phyloP scores from a whole-genome alignment of 176 grass and related monocot species.

The Cymbopogon citratus region DNA sequence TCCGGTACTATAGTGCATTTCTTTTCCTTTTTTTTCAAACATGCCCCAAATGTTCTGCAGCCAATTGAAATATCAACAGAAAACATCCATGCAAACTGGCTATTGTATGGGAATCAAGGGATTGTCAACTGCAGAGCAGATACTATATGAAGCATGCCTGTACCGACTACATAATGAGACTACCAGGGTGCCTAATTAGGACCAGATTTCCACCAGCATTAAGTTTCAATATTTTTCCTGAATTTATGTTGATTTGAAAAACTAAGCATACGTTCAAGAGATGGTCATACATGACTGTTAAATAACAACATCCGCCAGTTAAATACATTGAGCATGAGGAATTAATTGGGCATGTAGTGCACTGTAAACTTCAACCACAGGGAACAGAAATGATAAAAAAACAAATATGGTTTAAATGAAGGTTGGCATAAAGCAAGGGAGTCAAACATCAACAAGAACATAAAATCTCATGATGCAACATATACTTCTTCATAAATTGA shows the following conservation, averaged over 20 bases:
- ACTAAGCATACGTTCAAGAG: not conserved
- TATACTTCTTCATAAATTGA: not conserved
- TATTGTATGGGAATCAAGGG: not conserved
- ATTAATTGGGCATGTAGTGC: not conserved
- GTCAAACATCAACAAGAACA: not conserved
- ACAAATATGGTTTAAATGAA: not conserved
- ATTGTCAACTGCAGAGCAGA: not conserved
- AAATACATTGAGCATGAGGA: not conserved
- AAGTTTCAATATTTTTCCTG: constrained; percentile 12
- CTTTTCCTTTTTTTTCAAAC: not conserved
- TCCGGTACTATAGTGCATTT: not conserved
- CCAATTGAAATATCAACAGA: constrained; percentile 12
- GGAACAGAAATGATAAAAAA: constrained; percentile 16
- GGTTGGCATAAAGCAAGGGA: not conserved
- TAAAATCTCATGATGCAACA: constrained; percentile 13
- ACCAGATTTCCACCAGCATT: constrained; percentile 9
- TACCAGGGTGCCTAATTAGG: not conserved
- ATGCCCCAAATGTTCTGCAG: constrained; percentile 9
- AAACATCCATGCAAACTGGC: not conserved
- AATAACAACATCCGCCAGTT: constrained; percentile 4
- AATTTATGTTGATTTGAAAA: constrained; percentile 21
- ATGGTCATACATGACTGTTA: not conserved
- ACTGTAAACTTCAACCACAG: not conserved
- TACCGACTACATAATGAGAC: not conserved
- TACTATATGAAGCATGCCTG: constrained; percentile 1